A percentile compares a stretch with the other conserved stretches of the same genome.
Conservation (phyloP, 2,329 filamentous ascomycete genomes). For the Chrysoporthe deuterocubensis region DNA sequence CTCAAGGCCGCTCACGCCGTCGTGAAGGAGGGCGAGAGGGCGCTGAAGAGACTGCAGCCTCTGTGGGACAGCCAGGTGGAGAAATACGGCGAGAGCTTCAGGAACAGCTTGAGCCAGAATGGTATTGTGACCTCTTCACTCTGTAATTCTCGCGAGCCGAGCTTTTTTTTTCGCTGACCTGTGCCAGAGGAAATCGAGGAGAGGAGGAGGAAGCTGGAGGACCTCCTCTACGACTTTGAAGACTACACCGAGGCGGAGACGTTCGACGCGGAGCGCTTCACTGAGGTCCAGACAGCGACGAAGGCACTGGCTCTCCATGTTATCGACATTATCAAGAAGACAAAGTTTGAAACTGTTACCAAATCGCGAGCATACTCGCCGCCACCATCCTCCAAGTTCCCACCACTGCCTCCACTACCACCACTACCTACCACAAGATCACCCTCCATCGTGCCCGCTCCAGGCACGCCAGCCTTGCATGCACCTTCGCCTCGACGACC, state of each 20-base stretch:
- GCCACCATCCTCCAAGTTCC: conserved; percentile 30
- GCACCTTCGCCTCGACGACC: background rate
- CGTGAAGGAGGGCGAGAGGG: conserved; percentile 40
- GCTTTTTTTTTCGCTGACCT: conserved; percentile 8
- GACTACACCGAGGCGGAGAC: conserved; percentile 45
- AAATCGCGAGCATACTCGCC: conserved; percentile 21
- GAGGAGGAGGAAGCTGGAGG: conserved; percentile 28
- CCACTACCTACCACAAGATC: conserved; percentile 2
- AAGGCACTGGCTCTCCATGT: conserved; percentile 46
- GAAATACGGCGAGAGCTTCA: conserved; percentile 43
- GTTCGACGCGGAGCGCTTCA: conserved; percentile 43
- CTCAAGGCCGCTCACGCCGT: conserved; percentile 38
- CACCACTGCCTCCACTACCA: conserved; percentile 37
- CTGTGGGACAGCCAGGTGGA: conserved; percentile 44
- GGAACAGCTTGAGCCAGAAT: conserved; percentile 41
- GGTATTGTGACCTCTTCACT: conserved; percentile 26
- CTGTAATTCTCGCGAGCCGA: background rate
- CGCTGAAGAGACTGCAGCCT: conserved; percentile 43
- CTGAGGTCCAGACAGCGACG: conserved; percentile 44
- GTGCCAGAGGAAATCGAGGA: conserved; percentile 19
- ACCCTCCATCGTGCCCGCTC: background rate
- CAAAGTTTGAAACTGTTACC: conserved; percentile 35
- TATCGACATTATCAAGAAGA: conserved; percentile 42
- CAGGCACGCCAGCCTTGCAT: background rate
- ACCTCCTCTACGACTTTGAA: conserved; percentile 49